Conservation (phyloP, 306 rosid genomes). For the Fagus crenata region DNA sequence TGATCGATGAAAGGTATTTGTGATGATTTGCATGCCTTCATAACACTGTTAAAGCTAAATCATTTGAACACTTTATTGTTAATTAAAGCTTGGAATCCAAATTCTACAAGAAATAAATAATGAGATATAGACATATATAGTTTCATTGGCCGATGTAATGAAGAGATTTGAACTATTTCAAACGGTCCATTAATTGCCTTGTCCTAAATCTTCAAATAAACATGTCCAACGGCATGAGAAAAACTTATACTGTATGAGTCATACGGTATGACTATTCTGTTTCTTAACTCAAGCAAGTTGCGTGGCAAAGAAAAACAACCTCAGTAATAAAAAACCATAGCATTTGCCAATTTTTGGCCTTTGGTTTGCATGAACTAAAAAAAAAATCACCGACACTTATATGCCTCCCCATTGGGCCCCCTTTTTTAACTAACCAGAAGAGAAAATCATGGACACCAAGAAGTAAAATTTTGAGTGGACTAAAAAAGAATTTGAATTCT, state of each 20-base stretch:
- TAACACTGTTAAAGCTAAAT: neutral
- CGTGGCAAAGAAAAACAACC: neutral
- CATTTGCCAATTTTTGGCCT: neutral
- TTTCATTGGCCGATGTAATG: neutral
- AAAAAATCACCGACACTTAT: neutral
- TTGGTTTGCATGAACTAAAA: neutral
- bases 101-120: neutral
- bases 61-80: neutral
- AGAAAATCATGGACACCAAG: neutral
- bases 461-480: neutral
- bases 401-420: too few relatives aligned
- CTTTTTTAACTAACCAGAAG: neutral
- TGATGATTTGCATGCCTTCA: neutral
- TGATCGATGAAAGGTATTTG: neutral
- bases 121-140: neutral
- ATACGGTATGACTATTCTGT: neutral
- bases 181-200: neutral
- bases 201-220: neutral
- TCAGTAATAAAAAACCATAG: too few relatives aligned
- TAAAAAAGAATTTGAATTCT: neutral
- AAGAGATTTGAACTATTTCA: neutral
- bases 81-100: neutral
- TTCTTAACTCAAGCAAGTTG: neutral
- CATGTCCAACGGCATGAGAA: neutral
- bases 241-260: neutral